phyloP scores from a whole-genome alignment of 1,284 basidiomycete species.

The Leccinum griseonigrum region DNA sequence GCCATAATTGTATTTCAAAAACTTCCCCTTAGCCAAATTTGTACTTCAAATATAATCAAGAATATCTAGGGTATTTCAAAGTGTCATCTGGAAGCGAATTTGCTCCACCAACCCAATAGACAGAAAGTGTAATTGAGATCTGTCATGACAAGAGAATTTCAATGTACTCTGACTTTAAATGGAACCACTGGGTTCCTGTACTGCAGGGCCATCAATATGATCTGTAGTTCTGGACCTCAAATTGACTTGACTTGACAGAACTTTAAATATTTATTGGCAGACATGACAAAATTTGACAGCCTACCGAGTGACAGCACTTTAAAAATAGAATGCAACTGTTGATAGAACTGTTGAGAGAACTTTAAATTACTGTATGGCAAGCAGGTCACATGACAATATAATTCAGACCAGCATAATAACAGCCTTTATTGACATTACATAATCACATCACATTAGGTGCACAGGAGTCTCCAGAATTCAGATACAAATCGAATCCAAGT shows the following conservation, averaged over 20 bases:
- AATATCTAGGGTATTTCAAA: background rate
- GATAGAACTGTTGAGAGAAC: too few relatives aligned
- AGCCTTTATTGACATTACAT: background rate
- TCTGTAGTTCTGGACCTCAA: background rate
- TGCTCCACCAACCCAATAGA: background rate
- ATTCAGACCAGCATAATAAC: background rate
- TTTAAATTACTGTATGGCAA: background rate
- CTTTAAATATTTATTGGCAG: too few relatives aligned
- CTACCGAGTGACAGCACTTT: background rate
- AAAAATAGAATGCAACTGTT: background rate
- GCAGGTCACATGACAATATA: background rate
- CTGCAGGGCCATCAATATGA: background rate
- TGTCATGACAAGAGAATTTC: background rate
- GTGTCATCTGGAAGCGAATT: background rate
- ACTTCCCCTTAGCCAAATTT: background rate
- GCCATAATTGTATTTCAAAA: too few relatives aligned
- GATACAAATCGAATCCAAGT: background rate
- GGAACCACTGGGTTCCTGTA: background rate
- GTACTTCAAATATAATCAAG: background rate
- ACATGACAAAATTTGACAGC: too few relatives aligned
- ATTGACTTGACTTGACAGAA: background rate
- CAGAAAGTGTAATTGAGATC: background rate
- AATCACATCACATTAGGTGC: background rate
- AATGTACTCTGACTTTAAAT: background rate
- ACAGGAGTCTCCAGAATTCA: background rate